Base-by-base conservation (phyloP, 73 alveolate genomes). In the Uronychia binucleata region DNA sequence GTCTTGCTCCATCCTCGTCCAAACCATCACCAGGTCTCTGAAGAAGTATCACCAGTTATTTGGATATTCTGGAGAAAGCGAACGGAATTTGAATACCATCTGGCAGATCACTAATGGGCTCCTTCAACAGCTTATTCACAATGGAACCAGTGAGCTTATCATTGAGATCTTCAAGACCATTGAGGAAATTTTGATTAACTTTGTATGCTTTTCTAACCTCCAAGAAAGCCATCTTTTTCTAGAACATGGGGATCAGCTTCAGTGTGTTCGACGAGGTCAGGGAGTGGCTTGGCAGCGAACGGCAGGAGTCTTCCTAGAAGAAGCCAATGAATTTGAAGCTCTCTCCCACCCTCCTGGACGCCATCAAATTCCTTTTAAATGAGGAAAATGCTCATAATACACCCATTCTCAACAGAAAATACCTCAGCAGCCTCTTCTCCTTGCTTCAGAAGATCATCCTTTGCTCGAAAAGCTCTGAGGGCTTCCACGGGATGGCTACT, bases 401-500 rank as follows among this genome's bases (percentile, higher is more conserved):
- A 77, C 33, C 78, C 84, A 67, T 81, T 81, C 34, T 83, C 60
- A n/a, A 31, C 74, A 13, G 77, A 83, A 30, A 83, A 33, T 28
- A 74, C 34, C 0, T 28, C 34, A 0, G 84, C 83, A 26, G 77
- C 81, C 0, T 85, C 5, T 46, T 85, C 46, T 26, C 28, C 32
- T 77, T 85, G 57, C 75, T 85, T 28, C 31, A 34, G 26, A 85
- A 79, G 78, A 76, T 85, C 85, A 76, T 85, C 67, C 35, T 29
- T 57, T 28, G 86, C 75, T 34, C 85, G 5, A 85, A 85, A 76
- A 77, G 34, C 30, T 46, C 82, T 77, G 86, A 85, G 58, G 91
- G 86, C 26, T 85, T 85, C 58, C 58, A 85, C 27, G 86, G 91
- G 0, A 85, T 85, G 91, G 91, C 85, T 19, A 78, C 57, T 0